Evolutionary conservation across 371 early-diverging fungal genomes (phyloP), one percentile per base, ranked within the genome.

Genomic region (Mucor piriformis): DNA sequence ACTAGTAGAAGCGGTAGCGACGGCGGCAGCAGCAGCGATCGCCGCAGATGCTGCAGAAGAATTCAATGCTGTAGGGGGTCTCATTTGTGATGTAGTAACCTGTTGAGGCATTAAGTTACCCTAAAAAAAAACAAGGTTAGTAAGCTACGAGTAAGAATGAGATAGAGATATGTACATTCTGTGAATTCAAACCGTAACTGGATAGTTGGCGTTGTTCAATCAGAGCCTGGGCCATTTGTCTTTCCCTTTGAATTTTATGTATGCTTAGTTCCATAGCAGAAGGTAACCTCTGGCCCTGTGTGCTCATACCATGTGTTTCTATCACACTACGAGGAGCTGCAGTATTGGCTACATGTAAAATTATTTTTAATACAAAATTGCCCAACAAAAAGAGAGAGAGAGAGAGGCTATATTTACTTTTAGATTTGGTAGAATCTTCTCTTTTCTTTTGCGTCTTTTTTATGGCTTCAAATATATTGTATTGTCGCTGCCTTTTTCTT

Each of bases 191-290:
- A 24, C 54, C 59, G n/a, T 40, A 46, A 23, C 18, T 53, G 11
- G 86, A 80, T 40, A 84, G 69, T 38, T 88, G 85, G 7, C 89
- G 80, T 55, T 89, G 89, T 59, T 89, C 91, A 44, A 86, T 67
- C 24, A 87, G 47, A 12, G 85, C 82, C 54, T 91, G 88, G 40
- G 78, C 84, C 57, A 89, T 54, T 34, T 88, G 88, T 15, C 88
- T 73, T 47, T 93, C 93, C 16, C 91, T 76, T 27, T 88, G 88
- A 7, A 83, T 79, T 72, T 92, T 93, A 46, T 85, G 72, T 47
- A 79, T 55, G 59, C 85, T 84, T 38, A 95, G 68, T 47, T 94
- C 93, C 52, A 85, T 79, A 2, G 94, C 92, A 3, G 88, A 77
- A 25, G 81, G 79, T 29, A 85, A 71, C 34, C 82, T 69, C 32